These are phyloP conservation scores for Colletotrichum navitas DNA, from an alignment of 2,329 filamentous ascomycete genomes.

Conservation along the genomic window DNA sequence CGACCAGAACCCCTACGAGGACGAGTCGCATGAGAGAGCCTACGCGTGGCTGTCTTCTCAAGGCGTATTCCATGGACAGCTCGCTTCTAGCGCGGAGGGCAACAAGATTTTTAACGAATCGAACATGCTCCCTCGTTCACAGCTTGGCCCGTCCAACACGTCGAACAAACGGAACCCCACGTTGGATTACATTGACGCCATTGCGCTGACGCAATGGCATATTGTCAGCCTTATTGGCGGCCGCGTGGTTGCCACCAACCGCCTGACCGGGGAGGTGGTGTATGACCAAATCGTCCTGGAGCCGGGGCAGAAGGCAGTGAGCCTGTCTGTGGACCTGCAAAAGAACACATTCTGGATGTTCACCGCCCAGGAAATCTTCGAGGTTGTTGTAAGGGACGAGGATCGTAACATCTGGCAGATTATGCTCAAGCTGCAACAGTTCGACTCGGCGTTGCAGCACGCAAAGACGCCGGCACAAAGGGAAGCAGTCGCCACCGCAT, in stretches of 20 bases:
- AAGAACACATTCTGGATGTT: constrained; percentile 99
- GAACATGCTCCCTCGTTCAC: constrained; percentile 80
- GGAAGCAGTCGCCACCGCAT: constrained; percentile 91
- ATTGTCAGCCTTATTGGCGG: constrained; percentile 86
- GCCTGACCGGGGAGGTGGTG: constrained; percentile 85
- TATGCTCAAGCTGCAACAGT: constrained; percentile 87
- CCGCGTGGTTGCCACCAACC: constrained; percentile 86
- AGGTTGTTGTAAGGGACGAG: constrained; percentile 91
- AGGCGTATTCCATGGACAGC: constrained; percentile 87
- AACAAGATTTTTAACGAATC: constrained; percentile 82
- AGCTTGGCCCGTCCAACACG: constrained; percentile 60
- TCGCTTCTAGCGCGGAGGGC: constrained; percentile 76
- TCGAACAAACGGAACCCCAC: constrained; percentile 71
- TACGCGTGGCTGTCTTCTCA: constrained; percentile 94
- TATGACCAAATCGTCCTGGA: constrained; percentile 91
- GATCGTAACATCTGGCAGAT: constrained; percentile 95
- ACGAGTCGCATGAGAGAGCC: constrained; percentile 73
- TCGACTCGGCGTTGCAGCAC: constrained; percentile 88
- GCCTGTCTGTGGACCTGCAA: constrained; percentile 87
- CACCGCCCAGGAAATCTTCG: constrained; percentile 90
- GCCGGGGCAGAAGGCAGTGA: constrained; percentile 82
- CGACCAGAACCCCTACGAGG: constrained; percentile 66
- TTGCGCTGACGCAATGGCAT: constrained; percentile 94
- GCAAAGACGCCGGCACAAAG: constrained; percentile 85
- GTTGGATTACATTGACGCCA: constrained; percentile 80